These are phyloP conservation scores for Hypoxylon sp. DNA, from an alignment of 2,329 filamentous ascomycete species.

Conservation along the genomic window DNA sequence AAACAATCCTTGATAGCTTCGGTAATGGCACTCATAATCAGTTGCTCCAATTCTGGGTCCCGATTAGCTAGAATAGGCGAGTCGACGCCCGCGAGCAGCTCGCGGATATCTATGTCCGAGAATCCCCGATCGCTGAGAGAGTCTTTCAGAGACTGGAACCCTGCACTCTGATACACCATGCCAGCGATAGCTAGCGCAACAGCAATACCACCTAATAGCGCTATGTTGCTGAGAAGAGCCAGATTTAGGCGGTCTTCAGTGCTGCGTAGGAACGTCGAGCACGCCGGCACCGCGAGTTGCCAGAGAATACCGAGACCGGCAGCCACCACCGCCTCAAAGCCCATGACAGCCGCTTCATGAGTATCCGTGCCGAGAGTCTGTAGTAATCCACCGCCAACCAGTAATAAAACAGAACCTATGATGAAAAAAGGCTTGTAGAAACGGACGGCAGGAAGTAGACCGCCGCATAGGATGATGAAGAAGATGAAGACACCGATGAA, in stretches of 20 bases:
- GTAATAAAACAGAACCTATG: conserved; percentile 45
- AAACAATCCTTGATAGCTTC: conserved; percentile 47
- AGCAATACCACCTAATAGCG: conserved; percentile 50
- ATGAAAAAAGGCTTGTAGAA: conserved; percentile 55
- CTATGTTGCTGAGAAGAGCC: conserved; percentile 51
- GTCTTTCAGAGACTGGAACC: conserved; percentile 41
- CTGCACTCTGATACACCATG: conserved; percentile 51
- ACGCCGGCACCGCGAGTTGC: conserved; percentile 50
- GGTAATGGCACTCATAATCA: conserved; percentile 44
- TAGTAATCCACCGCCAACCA: conserved; percentile 49
- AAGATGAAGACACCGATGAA: conserved; percentile 63
- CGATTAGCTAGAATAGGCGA: conserved; percentile 43
- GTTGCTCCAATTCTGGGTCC: conserved; percentile 32
- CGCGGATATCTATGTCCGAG: conserved; percentile 46
- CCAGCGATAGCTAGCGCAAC: conserved; percentile 48
- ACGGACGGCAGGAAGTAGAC: conserved; percentile 54
- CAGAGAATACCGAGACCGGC: conserved; percentile 52
- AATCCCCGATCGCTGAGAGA: conserved; percentile 36
- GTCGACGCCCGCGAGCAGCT: conserved; percentile 49
- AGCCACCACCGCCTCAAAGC: conserved; percentile 50
- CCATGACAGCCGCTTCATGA: conserved; percentile 50
- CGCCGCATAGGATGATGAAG: conserved; percentile 66
- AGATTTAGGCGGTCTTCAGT: conserved; percentile 47
- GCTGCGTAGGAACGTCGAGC: conserved; percentile 39
- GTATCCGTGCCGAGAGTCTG: conserved; percentile 45